phyloP scores from a whole-genome alignment of 176 grass and related monocot genomes.

The Microstegium vimineum region DNA sequence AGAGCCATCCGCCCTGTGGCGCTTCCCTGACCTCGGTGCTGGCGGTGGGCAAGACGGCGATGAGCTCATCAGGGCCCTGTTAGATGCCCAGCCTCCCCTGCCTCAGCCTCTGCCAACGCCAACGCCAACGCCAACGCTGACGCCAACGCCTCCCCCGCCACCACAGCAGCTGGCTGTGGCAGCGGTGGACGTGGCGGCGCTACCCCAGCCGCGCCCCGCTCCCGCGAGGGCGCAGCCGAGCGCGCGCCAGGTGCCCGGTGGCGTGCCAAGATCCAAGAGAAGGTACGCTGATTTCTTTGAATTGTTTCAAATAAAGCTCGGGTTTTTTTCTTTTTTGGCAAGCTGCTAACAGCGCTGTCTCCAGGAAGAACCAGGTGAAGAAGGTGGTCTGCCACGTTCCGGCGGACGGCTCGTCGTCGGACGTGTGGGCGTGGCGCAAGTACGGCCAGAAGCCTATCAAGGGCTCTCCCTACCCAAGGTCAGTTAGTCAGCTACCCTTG shows the following conservation, averaged over 20 bases:
- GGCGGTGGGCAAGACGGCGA: constrained; percentile 38
- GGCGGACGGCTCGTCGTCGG: constrained; percentile 66
- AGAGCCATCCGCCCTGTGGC: constrained; percentile 7
- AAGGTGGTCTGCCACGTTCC: constrained; percentile 74
- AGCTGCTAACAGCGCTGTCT: constrained; percentile 7
- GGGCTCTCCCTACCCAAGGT: constrained; percentile 72
- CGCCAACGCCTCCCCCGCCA: neutral
- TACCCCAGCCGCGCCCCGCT: neutral
- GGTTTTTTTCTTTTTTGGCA: neutral
- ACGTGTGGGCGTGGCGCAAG: constrained; percentile 88
- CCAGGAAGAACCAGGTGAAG: constrained; percentile 94
- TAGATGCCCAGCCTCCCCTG: constrained; percentile 11
- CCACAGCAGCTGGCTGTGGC: neutral
- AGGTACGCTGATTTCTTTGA: constrained; percentile 46
- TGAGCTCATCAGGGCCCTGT: constrained; percentile 59
- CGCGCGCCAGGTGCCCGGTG: constrained; percentile 10
- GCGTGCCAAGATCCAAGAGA: constrained; percentile 64
- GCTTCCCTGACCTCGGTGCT: constrained; percentile 25
- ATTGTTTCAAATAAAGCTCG: neutral
- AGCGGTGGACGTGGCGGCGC: constrained; percentile 1
- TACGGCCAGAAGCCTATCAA: constrained; percentile 92
- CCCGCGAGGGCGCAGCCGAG: constrained; percentile 30
- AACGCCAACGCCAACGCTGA: neutral
- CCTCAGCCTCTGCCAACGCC: neutral
- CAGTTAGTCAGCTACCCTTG: neutral